Evolutionary conservation across 371 early-diverging fungal species (phyloP).

Genomic region (Mortierella sp.): DNA sequence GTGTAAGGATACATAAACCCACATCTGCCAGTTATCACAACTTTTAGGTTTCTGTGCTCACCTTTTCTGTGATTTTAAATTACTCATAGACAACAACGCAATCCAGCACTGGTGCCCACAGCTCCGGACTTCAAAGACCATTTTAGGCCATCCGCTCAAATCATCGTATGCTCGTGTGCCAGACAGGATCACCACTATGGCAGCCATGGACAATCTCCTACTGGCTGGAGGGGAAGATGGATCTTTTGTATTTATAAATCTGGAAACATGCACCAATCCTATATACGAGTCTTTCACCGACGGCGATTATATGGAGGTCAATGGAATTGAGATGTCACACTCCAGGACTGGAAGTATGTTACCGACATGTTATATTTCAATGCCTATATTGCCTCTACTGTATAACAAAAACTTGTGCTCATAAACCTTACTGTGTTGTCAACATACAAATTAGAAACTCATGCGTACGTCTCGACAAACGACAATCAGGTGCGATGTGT

Average conservation of each 20-base stretch:
- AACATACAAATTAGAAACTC: slow-evolving; percentile 22
- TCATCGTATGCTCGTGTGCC: slow-evolving; percentile 53
- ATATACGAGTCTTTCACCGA: slow-evolving; percentile 24
- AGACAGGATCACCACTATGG: slow-evolving; percentile 72
- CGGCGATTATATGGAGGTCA: slow-evolving; percentile 28
- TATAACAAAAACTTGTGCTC: no score
- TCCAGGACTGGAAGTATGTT: slow-evolving; percentile 50
- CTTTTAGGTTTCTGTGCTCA: not conserved
- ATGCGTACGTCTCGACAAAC: slow-evolving; percentile 74
- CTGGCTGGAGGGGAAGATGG: slow-evolving; percentile 69
- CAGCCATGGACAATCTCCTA: slow-evolving; percentile 59
- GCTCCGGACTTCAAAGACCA: slow-evolving; percentile 56
- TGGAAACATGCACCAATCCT: slow-evolving; percentile 27
- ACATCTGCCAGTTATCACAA: not conserved
- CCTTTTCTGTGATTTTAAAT: not conserved
- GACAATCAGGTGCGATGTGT: slow-evolving; percentile 67
- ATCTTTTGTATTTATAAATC: slow-evolving; percentile 34
- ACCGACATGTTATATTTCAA: not conserved
- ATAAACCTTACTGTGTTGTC: not conserved
- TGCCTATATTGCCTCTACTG: no score
- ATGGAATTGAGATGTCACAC: slow-evolving; percentile 45
- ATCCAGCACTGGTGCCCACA: slow-evolving; percentile 79
- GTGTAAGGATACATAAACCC: slow-evolving; percentile 44
- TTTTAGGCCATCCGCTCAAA: slow-evolving; percentile 63
- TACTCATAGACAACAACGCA: slow-evolving; percentile 59